Evolutionary conservation across 768 basidiomycete genomes (phyloP), one percentile per base, ranked within the genome.

Genomic region (Butyriboletus loyo): DNA sequence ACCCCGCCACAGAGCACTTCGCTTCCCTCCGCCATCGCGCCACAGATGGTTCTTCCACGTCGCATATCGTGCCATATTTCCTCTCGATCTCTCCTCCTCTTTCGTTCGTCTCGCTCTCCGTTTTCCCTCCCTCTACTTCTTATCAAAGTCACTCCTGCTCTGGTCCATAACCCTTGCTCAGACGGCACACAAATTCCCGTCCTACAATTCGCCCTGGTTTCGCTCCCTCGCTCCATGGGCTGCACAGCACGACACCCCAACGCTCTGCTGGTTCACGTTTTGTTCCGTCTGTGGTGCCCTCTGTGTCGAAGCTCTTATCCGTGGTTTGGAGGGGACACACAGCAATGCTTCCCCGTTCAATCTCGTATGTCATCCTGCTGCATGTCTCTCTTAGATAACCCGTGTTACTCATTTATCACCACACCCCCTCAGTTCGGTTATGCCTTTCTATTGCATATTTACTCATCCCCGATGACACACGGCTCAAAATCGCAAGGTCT

Each of bases 231-330:
- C 72, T 2, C 50, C 64, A 0, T 84, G 81, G 83, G 75, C 65
- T 6, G 66, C 73, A 8, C 60, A 69, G 31, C 76, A 74, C 57
- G 78, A 82, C 34, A 88, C 86, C 74, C 66, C 76, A 0, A 74
- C 83, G 24, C 72, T 90, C 10, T 89, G 87, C 64, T 91, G 89
- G 89, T 72, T 70, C 30, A 88, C 86, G 0, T 91, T 90, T 64
- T 75, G 77, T 36, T 73, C 89, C 13, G 78, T 87, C 9, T 89
- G 88, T 55, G 73, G 69, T 17, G 81, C 84, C 0, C 80, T 89
- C 36, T 78, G 79, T 46, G 74, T 87, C 9, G 86, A 87, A 49
- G 80, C 84, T 0, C 74, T 89, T 21, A 80, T 85, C 22, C 82
- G 80, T 48, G 85, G 85, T 7, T 67, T 90, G 24, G 87, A 88